Evolutionary conservation across 768 basidiomycete species (phyloP).

Genomic region (Pulveroboletus ravenelii): DNA sequence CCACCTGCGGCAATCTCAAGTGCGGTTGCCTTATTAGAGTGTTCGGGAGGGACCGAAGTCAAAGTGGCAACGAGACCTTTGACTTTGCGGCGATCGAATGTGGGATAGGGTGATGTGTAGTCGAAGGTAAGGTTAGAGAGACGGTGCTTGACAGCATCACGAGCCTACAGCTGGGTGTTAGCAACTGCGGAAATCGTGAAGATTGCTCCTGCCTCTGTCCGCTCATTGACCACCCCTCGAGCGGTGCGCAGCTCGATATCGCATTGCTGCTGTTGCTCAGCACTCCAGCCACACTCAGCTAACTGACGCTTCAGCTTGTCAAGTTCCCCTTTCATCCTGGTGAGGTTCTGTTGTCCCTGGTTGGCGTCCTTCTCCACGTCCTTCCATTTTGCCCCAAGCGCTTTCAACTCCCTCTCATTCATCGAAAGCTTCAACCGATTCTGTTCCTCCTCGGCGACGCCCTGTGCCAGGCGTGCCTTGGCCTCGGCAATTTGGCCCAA

Average conservation of each 20-base stretch:
- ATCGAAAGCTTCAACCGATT: conserved; percentile 69
- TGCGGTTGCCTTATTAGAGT: conserved; percentile 81
- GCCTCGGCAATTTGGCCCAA: conserved; percentile 94
- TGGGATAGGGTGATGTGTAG: conserved; percentile 68
- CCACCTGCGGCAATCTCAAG: conserved; percentile 90
- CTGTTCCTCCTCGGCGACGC: conserved; percentile 81
- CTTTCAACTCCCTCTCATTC: conserved; percentile 72
- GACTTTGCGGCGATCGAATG: conserved; percentile 81
- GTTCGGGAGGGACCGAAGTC: conserved; percentile 63
- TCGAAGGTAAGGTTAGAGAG: conserved; percentile 77
- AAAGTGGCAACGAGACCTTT: conserved; percentile 91
- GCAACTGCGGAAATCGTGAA: background rate
- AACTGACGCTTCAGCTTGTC: conserved; percentile 51
- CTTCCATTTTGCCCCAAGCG: conserved; percentile 75
- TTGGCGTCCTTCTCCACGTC: conserved; percentile 80
- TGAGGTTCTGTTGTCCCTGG: conserved; percentile 67
- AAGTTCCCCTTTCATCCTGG: conserved; percentile 52
- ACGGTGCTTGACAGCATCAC: conserved; percentile 62
- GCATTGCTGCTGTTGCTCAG: conserved; percentile 60
- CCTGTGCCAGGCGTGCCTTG: conserved; percentile 67
- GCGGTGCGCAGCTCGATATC: conserved; percentile 49
- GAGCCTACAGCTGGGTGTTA: conserved; percentile 42
- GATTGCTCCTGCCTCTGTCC: conserved; percentile 54
- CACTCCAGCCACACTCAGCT: conserved; percentile 67
- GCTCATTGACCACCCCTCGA: conserved; percentile 47